phyloP scores from a whole-genome alignment of 139 green algal species.

The Chlorella sp. region DNA sequence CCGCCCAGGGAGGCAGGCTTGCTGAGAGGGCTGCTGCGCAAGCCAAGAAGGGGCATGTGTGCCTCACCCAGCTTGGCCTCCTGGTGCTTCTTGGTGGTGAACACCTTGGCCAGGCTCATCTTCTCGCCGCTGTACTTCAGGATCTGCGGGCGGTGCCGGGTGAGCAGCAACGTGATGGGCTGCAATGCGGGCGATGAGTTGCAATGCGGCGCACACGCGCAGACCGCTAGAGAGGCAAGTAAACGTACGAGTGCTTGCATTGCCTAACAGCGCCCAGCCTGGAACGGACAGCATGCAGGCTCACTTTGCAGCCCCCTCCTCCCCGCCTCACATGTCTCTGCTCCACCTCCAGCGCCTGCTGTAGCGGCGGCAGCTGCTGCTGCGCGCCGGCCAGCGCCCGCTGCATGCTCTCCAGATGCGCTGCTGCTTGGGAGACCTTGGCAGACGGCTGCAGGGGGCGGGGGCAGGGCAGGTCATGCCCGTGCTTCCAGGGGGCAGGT shows the following conservation, averaged over 20 bases:
- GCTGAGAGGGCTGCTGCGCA: background rate
- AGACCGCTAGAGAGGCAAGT: no score
- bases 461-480: no score
- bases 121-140: background rate
- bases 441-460: background rate
- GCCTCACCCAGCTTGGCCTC: background rate
- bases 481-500: no score
- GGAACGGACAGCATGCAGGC: no score
- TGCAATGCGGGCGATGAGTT: no score
- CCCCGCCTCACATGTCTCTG: background rate
- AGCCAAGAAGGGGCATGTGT: background rate
- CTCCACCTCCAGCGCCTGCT: background rate
- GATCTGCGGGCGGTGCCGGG: background rate
- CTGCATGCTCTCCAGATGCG: background rate
- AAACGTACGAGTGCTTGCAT: no score
- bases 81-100: conserved; percentile 13
- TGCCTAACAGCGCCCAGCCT: no score
- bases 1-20: background rate
- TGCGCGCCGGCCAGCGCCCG: background rate
- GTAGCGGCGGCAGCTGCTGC: background rate
- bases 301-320: no score
- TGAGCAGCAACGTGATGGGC: no score
- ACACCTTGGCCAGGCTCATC: background rate
- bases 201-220: no score
- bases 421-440: background rate